Evolutionary conservation across 2,329 filamentous ascomycete species (phyloP).

Genomic region (Metarhizium anisopliae): DNA sequence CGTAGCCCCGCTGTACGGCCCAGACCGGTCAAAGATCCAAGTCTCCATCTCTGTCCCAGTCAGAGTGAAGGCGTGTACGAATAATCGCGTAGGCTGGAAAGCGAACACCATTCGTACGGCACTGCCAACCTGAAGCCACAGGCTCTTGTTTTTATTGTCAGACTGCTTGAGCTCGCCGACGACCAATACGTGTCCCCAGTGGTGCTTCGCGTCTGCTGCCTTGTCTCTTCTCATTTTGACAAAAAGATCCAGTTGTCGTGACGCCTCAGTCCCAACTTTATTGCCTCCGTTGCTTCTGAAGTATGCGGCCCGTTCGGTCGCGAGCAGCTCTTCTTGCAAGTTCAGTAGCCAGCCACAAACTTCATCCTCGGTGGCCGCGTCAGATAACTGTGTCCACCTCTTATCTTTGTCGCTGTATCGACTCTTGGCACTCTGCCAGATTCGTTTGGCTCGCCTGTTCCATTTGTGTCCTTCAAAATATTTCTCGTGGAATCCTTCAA

Average conservation of each 20-base stretch:
- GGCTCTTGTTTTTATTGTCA: constrained; percentile 1
- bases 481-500: not conserved
- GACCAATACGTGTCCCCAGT: not conserved
- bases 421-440: not conserved
- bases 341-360: not conserved
- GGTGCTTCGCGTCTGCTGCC: too few species aligned
- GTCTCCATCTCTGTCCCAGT: constrained; percentile 2
- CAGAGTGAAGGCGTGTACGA: not conserved
- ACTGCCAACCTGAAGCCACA: constrained; percentile 3
- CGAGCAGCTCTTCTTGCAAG: not conserved
- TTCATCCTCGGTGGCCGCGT: constrained; percentile 1
- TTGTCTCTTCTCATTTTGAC: too few species aligned
- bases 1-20: constrained; percentile 2
- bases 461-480: constrained; percentile 1
- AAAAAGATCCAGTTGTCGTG: too few species aligned
- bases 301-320: not conserved
- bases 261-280: not conserved
- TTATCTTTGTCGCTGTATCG: not conserved
- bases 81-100: not conserved
- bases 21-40: constrained; percentile 6
- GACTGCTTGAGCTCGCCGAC: constrained; percentile 1
- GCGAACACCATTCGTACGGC: constrained; percentile 2
- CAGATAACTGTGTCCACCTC: constrained; percentile 1
- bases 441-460: constrained; percentile 1
- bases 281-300: constrained; percentile 1